phyloP scores from a whole-genome alignment of 345 rosid genomes.

The Camelina neglecta region DNA sequence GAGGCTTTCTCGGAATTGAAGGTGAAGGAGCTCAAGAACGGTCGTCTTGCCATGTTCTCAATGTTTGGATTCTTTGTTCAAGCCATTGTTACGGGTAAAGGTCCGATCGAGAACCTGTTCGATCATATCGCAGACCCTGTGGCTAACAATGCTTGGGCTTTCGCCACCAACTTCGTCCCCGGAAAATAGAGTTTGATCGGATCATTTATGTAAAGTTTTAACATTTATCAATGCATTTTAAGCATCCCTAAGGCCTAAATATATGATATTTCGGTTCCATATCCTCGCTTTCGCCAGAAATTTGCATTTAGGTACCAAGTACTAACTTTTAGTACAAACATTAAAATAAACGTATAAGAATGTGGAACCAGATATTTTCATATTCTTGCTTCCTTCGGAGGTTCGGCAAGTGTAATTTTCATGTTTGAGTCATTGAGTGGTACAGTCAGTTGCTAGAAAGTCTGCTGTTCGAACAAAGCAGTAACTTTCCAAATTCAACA shows the following conservation, averaged over 20 bases:
- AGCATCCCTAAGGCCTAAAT: background rate
- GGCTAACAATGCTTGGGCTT: slow-evolving; percentile 59
- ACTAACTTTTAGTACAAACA: background rate
- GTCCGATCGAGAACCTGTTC: slow-evolving; percentile 51
- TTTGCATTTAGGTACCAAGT: background rate
- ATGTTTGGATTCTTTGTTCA: slow-evolving; percentile 63
- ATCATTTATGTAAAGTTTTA: background rate
- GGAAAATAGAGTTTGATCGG: slow-evolving; percentile 45
- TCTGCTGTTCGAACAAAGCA: too few relatives aligned
- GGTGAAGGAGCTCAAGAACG: slow-evolving; percentile 56
- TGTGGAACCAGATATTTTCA: too few relatives aligned
- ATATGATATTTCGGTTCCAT: background rate
- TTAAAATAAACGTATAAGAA: background rate
- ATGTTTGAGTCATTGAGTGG: background rate
- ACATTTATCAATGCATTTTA: slow-evolving; percentile 1
- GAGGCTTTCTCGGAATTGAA: slow-evolving; percentile 56
- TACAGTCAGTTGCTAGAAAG: background rate
- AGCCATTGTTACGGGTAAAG: slow-evolving; percentile 59
- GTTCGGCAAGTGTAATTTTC: too few relatives aligned
- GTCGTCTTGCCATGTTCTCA: slow-evolving; percentile 56
- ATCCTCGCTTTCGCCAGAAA: slow-evolving; percentile 5
- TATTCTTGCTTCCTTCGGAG: too few relatives aligned
- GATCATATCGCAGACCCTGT: slow-evolving; percentile 56
- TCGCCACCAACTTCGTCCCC: slow-evolving; percentile 57
- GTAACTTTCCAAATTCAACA: background rate